phyloP scores from a whole-genome alignment of 1,139 yeast species.

The Spathaspora jeffriesii region DNA sequence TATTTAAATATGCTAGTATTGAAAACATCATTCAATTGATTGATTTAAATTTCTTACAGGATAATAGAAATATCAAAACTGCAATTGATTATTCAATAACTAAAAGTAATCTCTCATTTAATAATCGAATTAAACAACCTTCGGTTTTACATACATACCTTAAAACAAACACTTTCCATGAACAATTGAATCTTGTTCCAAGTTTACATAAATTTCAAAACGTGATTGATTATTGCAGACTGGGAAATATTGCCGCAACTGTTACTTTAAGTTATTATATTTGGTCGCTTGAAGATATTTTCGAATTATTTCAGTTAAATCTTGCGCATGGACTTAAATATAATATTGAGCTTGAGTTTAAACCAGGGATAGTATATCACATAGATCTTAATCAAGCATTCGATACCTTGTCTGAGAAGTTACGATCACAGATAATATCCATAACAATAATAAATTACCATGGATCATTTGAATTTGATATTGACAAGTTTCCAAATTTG shows the following conservation, averaged over 20 bases:
- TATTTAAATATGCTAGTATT: conserved; percentile 9
- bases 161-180: conserved; percentile 13
- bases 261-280: conserved; percentile 22
- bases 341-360: conserved; percentile 24
- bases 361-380: conserved; percentile 17
- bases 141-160: conserved; percentile 16
- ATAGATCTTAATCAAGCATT: conserved; percentile 15
- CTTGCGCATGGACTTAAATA: conserved; percentile 8
- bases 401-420: conserved; percentile 1
- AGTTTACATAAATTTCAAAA: conserved; percentile 3
- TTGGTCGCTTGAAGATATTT: conserved; percentile 20
- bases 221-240: conserved; percentile 8
- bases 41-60: conserved; percentile 8
- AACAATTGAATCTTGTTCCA: conserved; percentile 8
- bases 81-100: conserved; percentile 10
- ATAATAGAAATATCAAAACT: conserved; percentile 7
- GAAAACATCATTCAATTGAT: conserved; percentile 10
- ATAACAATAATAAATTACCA: conserved; percentile 15
- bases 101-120: conserved; percentile 10
- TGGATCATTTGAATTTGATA: conserved; percentile 16
- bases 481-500: conserved; percentile 13
- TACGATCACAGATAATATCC: conserved; percentile 5
- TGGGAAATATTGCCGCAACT: conserved; percentile 3
- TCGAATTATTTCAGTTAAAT: conserved; percentile 13
- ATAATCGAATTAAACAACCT: conserved; percentile 14